Evolutionary conservation across 768 basidiomycete species (phyloP).

Genomic region (Galerina marginata): DNA sequence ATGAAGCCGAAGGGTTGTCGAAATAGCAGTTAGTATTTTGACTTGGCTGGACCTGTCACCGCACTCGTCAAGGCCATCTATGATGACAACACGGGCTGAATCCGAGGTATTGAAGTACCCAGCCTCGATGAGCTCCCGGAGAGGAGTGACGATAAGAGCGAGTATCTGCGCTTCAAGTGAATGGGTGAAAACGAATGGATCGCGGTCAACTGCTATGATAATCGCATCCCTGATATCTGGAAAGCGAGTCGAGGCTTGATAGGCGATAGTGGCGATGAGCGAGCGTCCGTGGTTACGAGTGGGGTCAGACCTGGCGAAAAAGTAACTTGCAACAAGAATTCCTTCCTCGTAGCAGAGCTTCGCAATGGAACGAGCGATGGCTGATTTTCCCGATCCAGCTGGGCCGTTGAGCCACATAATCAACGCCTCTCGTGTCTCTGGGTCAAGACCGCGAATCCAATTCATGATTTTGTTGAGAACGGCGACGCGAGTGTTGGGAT

Average conservation of each 20-base stretch:
- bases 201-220: too few species aligned
- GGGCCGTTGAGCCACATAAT: slow-evolving; percentile 23
- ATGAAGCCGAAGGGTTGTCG: background rate
- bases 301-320: slow-evolving; percentile 14
- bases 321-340: slow-evolving; percentile 14
- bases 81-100: background rate
- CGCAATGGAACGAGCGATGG: slow-evolving; percentile 17
- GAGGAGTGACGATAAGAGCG: background rate
- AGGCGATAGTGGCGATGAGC: slow-evolving; percentile 20
- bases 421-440: background rate
- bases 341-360: slow-evolving; percentile 5
- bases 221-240: background rate
- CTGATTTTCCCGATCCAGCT: slow-evolving; percentile 23
- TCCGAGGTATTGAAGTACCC: too few species aligned
- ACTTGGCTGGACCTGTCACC: background rate
- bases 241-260: slow-evolving; percentile 9
- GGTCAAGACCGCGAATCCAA: slow-evolving; percentile 13
- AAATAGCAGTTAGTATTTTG: background rate
- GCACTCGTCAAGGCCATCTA: background rate
- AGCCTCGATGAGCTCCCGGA: background rate
- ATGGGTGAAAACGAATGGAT: too few species aligned
- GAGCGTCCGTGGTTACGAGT: slow-evolving; percentile 6
- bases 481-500: slow-evolving; percentile 15
- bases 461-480: slow-evolving; percentile 13
- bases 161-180: too few species aligned